Evolutionary conservation across 2,329 filamentous ascomycete genomes (phyloP), one percentile per base, ranked within the genome.

Genomic region (Thelonectria rubi): DNA sequence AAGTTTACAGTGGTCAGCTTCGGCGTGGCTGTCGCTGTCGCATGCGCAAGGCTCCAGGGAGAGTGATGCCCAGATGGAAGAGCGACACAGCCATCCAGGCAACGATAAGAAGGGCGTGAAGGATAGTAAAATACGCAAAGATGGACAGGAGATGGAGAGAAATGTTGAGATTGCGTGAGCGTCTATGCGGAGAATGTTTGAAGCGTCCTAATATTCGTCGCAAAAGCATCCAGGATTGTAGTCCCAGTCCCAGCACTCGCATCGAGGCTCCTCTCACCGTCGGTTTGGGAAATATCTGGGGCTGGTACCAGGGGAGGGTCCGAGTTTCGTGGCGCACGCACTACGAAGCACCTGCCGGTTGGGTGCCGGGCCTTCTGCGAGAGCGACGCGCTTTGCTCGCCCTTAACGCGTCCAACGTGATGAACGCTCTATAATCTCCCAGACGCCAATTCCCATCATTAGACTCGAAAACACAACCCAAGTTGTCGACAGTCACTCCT

Each of bases 41-140:
- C 70, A 71, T 64, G 40, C 49, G 34, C 59, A 53, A 52, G 56
- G 47, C 52, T 39, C 47, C 47, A 56, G 62, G 64, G 58, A 65
- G 63, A 55, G 55, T 69, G 56, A 61, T 59, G 48, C 32, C 43
- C 62, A 58, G 45, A 48, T 47, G 57, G 56, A 52, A 45, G 60
- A 47, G 20, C 20, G 45, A 26, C 51, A 57, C 53, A 63, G 63
- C 68, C 69, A 72, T 72, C 62, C 58, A 65, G 48, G 34, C 42
- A 47, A 45, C 8, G 26, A 45, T 24, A 7, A n/a, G 39, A 17
- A 32, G 32, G 17, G 15, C 10, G 48, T 26, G 32, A 24, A 30
- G 11, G 17, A 20, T 10, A 14, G 21, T 2, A 30, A 40, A n/a
- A 46, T 15, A 37, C 11, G 21, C 26, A 6, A 32, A 12, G n/a